Evolutionary conservation across 2,329 filamentous ascomycete species (phyloP).

Genomic region (Xylariaceae sp.): DNA sequence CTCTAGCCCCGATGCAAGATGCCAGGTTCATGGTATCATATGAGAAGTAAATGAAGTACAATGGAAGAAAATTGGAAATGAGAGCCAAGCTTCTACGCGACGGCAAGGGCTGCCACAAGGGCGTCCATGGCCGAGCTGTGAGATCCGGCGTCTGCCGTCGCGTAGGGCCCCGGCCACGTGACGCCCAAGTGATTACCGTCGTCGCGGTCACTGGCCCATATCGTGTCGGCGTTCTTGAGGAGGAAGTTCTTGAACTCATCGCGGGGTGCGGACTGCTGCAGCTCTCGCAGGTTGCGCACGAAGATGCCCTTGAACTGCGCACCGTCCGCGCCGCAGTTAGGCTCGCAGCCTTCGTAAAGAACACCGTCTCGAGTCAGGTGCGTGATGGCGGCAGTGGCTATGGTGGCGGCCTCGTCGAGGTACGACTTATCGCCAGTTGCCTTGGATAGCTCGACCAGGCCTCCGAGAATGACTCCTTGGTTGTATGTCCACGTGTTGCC

Average conservation of each 20-base stretch:
- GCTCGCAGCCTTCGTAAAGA: conserved; percentile 50
- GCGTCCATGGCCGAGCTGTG: conserved; percentile 29
- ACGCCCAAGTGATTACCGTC: conserved; percentile 23
- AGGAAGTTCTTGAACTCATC: conserved; percentile 37
- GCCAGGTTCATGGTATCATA: conserved; percentile 16
- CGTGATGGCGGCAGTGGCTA: conserved; percentile 48
- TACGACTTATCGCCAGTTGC: conserved; percentile 38
- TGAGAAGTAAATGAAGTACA: conserved; percentile 5
- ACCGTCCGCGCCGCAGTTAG: conserved; percentile 44
- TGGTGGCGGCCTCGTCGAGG: conserved; percentile 37
- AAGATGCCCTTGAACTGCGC: conserved; percentile 69
- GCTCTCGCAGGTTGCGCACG: conserved; percentile 53
- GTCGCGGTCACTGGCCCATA: conserved; percentile 32
- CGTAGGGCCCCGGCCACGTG: conserved; percentile 29
- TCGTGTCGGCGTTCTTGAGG: conserved; percentile 31
- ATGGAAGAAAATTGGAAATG: conserved; percentile 4
- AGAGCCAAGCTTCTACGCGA: conserved; percentile 16
- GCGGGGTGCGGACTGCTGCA: conserved; percentile 45
- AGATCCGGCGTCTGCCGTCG: conserved; percentile 24
- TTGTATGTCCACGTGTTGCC: conserved; percentile 48
- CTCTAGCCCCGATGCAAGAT: conserved; percentile 3
- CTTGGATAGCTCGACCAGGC: conserved; percentile 44
- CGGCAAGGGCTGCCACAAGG: conserved; percentile 25
- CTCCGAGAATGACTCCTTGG: conserved; percentile 50
- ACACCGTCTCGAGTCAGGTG: conserved; percentile 41